Conservation (phyloP, 768 basidiomycete species). For the Tulasnella sp. region DNA sequence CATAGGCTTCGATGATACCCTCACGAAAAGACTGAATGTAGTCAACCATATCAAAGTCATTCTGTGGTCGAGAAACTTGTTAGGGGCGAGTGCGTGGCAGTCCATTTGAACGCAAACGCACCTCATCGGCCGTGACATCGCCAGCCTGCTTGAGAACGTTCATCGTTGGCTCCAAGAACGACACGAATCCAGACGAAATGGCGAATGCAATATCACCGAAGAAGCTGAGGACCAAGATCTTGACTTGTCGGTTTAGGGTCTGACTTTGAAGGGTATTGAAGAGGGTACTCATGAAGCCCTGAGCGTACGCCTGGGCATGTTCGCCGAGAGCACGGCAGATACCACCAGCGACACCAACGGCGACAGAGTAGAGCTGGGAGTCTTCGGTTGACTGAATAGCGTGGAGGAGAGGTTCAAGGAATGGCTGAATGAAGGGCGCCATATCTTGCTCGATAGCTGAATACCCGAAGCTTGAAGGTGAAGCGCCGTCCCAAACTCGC, state of each 20-base stretch:
- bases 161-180: conserved; percentile 86
- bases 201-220: conserved; percentile 97
- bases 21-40: conserved; percentile 85
- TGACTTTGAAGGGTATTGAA: conserved; percentile 86
- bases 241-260: conserved; percentile 84
- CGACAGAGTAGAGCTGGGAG: conserved; percentile 88
- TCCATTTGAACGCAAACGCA: conserved; percentile 30
- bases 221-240: conserved; percentile 90
- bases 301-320: conserved; percentile 68
- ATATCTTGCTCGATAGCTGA: conserved; percentile 68
- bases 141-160: conserved; percentile 85
- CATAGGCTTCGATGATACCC: conserved; percentile 94
- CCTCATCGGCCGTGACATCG: conserved; percentile 73
- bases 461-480: too few species aligned
- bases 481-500: background rate
- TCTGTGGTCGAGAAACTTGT: conserved; percentile 29
- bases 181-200: conserved; percentile 74
- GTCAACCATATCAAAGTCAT: conserved; percentile 83
- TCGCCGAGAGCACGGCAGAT: conserved; percentile 91
- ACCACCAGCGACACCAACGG: conserved; percentile 91
- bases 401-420: conserved; percentile 75
- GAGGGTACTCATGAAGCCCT: conserved; percentile 83
- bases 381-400: conserved; percentile 91
- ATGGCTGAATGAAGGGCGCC: conserved; percentile 70
- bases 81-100: background rate